Base-by-base conservation (phyloP, 345 rosid genomes). In the Eutrema yunnanense region DNA sequence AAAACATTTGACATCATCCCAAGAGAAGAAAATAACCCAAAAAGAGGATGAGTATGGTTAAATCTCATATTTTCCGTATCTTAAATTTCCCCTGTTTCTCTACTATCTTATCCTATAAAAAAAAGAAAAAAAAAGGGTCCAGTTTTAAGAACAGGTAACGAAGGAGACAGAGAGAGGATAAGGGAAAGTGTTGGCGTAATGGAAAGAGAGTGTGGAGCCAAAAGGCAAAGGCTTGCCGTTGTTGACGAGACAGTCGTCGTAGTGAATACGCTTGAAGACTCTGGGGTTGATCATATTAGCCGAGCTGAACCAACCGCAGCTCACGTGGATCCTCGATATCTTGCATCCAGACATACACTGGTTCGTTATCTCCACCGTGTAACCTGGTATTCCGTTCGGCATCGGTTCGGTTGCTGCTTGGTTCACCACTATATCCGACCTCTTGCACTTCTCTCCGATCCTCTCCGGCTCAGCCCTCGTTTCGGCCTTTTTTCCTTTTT, bases 261-360 rank as follows among this genome's bases (percentile, higher is more conserved):
- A 91, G 77, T 72, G 65, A 4, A 94, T 79, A 46, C 98, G 97
- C 79, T 81, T 89, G 88, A 94, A 91, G 13, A 84, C 73, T 73
- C 77, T 86, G 8, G 97, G 98, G 78, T 94, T 89, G 53, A 94
- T 62, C 78, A 86, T 82, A 3, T 71, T 85, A 14, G 82, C 90
- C 2, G 98, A 91, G 79, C 97, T 94, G 71, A 94, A 94, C 98
- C 97, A 89, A 47, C 97, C 96, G 55, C 98, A 94, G 38, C 12
- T 73, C 34, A 94, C 66, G 81, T 91, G 98, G 37, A 94, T 86
- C 33, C 80, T 57, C 1, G 90, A 79, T 50, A 94, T 89, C 33
- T 75, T 77, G 69, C 97, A 89, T 6, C 97, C 98, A 6, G 89
- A 79, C 48, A 73, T 74, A 56, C 97, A 91, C 11, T 51, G 67